Evolutionary conservation across 1,284 basidiomycete species (phyloP).

Genomic region (Fomitopsis palustris): DNA sequence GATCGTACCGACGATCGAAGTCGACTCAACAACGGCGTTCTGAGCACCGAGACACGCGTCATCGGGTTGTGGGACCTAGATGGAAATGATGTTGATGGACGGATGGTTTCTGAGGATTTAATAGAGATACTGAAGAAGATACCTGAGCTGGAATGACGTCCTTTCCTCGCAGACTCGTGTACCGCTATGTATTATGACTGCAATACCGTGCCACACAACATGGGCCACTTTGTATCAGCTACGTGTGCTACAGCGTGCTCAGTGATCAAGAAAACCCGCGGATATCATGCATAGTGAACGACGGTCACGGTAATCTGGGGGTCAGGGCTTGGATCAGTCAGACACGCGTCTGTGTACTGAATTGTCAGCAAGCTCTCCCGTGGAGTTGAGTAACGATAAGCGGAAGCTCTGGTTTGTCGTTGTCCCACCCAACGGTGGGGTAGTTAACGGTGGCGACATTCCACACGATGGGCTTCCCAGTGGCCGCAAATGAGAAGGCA

Average conservation of each 20-base stretch:
- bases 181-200: slow-evolving; percentile 19
- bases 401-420: slow-evolving; percentile 10
- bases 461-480: slow-evolving; percentile 18
- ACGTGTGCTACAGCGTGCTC: too few relatives aligned
- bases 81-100: too few relatives aligned
- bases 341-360: too few relatives aligned
- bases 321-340: too few relatives aligned
- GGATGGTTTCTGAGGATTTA: not conserved
- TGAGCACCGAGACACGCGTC: too few relatives aligned
- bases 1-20: slow-evolving; percentile 93
- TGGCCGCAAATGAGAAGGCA: slow-evolving; percentile 16
- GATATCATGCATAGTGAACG: too few relatives aligned
- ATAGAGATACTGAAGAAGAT: slow-evolving; percentile 22
- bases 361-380: not conserved
- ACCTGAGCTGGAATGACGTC: slow-evolving; percentile 23
- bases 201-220: not conserved
- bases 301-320: too few relatives aligned
- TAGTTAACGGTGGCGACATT: slow-evolving; percentile 19
- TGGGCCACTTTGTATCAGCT: not conserved
- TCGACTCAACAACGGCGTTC: slow-evolving; percentile 86
- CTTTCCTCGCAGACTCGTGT: slow-evolving; percentile 18
- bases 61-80: too few relatives aligned
- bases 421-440: slow-evolving; percentile 13
- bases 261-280: too few relatives aligned
- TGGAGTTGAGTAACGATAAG: slow-evolving; percentile 1